Evolutionary conservation across 2,329 filamentous ascomycete species (phyloP), one percentile per base, ranked within the genome.

Genomic region (Ophiostoma ulmi): DNA sequence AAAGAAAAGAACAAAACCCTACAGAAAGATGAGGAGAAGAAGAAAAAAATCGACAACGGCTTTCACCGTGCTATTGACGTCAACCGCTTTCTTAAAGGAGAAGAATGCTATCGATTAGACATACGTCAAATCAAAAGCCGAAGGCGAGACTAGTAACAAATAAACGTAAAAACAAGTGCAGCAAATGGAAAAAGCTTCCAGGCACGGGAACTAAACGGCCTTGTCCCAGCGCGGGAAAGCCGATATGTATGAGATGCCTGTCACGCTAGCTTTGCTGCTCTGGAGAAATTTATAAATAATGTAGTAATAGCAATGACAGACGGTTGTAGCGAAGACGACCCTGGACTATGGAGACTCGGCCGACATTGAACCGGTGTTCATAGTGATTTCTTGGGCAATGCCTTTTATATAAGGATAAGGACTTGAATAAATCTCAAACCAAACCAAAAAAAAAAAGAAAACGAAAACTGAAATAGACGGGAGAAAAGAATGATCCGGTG

Each of bases 161-260:
- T 58, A 35, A 58, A 58, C 52, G 52, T 26, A 58, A 58, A 26
- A 26, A 13, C 1, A 48, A 48, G 44, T 48, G 44, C 17, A n/a
- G 44, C 4, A 48, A 8, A 48, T 48, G 17, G 44, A 48, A 20
- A 63, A 35, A 35, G 26, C 58, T 63, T 63, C 14, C 26, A 35
- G 58, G 58, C 26, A 35, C 58, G 58, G 58, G 58, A 63, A 35
- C 58, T 63, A 63, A 13, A 26, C 52, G 52, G 52, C 52, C 52
- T 26, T 58, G 52, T 58, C 52, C 52, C n/a, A 58, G 52, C 22
- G 52, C 52, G 52, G 13, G 52, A 22, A 58, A 48, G 44, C 44
- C 22, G 52, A 58, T 58, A 17, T 11, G 8, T 13, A 11, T 14
- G n/a, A 44, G 39, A 58, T 58, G 52, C 52, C 52, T 58, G 52